These are phyloP conservation scores for Coniella vitis DNA, from an alignment of 2,329 filamentous ascomycete genomes.

Conservation along the genomic window DNA sequence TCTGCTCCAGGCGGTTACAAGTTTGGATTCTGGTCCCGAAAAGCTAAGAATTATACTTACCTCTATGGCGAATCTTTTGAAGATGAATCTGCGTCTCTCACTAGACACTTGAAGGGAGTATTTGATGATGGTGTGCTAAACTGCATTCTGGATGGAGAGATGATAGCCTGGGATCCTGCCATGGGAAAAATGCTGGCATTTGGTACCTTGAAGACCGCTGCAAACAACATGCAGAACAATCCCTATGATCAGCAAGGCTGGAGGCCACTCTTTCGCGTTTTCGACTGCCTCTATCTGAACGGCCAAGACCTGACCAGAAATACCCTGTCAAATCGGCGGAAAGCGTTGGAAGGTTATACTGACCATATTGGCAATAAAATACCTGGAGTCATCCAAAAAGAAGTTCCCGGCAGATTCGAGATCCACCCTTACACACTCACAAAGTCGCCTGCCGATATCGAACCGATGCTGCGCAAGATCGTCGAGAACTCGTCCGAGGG, in stretches of 20 bases:
- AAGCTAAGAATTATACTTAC: constrained; percentile 93
- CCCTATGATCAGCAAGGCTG: constrained; percentile 56
- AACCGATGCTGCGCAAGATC: constrained; percentile 71
- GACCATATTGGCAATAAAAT: constrained; percentile 40
- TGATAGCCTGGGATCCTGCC: constrained; percentile 95
- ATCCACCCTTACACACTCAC: constrained; percentile 68
- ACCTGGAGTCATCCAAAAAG: constrained; percentile 52
- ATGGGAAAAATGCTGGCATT: constrained; percentile 81
- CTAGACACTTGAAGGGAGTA: constrained; percentile 68
- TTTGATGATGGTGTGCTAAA: constrained; percentile 75
- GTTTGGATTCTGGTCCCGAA: constrained; percentile 91
- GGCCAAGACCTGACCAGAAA: constrained; percentile 73
- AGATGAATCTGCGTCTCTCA: constrained; percentile 71
- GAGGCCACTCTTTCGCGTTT: constrained; percentile 75
- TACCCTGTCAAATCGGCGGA: constrained; percentile 71
- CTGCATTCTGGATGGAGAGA: constrained; percentile 91
- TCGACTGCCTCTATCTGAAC: constrained; percentile 89
- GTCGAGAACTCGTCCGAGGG: constrained; percentile 85
- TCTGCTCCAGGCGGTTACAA: constrained; percentile 58
- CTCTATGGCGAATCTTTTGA: constrained; percentile 75
- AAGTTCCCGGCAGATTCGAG: constrained; percentile 69
- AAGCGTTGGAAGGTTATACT: constrained; percentile 37
- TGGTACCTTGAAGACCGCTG: constrained; percentile 88
- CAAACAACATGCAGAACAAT: constrained; percentile 70
- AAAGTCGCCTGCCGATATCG: constrained; percentile 63